Evolutionary conservation across 176 grass and related monocot species (phyloP), one percentile per base, ranked within the genome.

Genomic region (Alopecurus myosuroides): DNA sequence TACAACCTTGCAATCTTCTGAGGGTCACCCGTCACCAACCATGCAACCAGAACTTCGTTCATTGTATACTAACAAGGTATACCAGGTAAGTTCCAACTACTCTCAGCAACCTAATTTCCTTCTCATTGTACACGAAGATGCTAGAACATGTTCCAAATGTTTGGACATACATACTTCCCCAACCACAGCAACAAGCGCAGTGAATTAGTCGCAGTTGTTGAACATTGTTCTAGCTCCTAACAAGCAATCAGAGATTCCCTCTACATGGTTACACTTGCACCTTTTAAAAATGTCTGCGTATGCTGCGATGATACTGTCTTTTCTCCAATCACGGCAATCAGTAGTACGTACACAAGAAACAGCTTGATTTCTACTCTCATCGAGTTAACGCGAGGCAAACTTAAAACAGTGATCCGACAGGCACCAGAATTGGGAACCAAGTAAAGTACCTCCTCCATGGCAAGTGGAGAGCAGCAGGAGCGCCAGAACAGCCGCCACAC

Each of bases 381-480:
- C 6, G 74, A 37, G 57, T 3, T 11, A 57, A 29, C 25, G 3
- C 4, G 39, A 6, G 64, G 51, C 10, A 15, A 79, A 48, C 53
- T 30, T 37, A 17, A 29, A 86, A 23, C 7, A 56, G 48, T 17
- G 1, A 45, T 41, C 7, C 36, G 68, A 11, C 29, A 81, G 60
- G 34, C 8, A 90, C 4, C 8, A 52, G 31, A 44, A 42, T 25
- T 34, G 66, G 20, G 39, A 14, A 41, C 4, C n/a, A n/a, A n/a
- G n/a, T n/a, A n/a, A n/a, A 64, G 0, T 34, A 87, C 85, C 76
- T 87, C 58, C 34, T 39, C 57, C 85, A 34, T 87, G 78, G 26
- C 73, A 80, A 31, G 68, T 50, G 11, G 69, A 23, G 33, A 62
- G 19, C 30, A 90, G 60, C 80, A 87, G 36, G 30, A 87, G 80